Percentiles rank a stretch among this genome's conserved stretches.
phyloP scores from a whole-genome alignment of 2,329 filamentous ascomycete species.

The Hymenoscyphus repandus region DNA sequence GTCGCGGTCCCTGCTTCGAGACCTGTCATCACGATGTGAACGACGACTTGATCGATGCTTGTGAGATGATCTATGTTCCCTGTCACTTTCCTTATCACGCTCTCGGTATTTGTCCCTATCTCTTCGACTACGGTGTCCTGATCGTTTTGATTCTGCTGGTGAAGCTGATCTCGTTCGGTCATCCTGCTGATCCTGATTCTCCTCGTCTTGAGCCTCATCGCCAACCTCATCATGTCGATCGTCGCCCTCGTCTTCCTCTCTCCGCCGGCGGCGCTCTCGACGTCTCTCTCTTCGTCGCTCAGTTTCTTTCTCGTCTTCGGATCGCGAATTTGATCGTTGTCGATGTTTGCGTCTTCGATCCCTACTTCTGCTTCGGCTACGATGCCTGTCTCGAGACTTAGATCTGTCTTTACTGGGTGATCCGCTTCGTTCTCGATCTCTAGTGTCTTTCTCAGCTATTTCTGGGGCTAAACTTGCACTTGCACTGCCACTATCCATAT shows the following conservation, averaged over 20 bases:
- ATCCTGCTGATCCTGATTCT: constrained; percentile 37
- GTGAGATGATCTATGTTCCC: constrained; percentile 38
- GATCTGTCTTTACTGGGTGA: constrained; percentile 26
- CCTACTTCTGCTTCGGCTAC: constrained; percentile 19
- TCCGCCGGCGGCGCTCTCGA: constrained; percentile 25
- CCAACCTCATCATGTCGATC: constrained; percentile 17
- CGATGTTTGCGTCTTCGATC: constrained; percentile 28
- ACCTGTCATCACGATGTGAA: constrained; percentile 41
- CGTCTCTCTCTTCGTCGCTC: constrained; percentile 29
- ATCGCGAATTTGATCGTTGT: constrained; percentile 27
- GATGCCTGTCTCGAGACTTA: constrained; percentile 31
- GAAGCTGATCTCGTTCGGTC: constrained; percentile 62
- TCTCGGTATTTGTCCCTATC: constrained; percentile 49
- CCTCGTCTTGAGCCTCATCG: constrained; percentile 18
- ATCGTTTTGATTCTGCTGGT: constrained; percentile 50
- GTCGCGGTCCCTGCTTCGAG: constrained; percentile 43
- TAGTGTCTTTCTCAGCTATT: constrained; percentile 17
- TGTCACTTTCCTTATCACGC: constrained; percentile 38
- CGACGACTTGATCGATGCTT: constrained; percentile 42
- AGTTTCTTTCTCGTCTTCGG: constrained; percentile 30
- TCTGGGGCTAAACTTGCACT: constrained; percentile 26
- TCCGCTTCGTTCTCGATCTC: constrained; percentile 24
- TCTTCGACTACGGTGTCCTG: constrained; percentile 55
- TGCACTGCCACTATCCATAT: constrained; percentile 17
- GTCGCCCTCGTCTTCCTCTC: constrained; percentile 26